Evolutionary conservation across 352 stramenopile genomes (phyloP).

Genomic region (Hyaloperonospora arabidopsidis): DNA sequence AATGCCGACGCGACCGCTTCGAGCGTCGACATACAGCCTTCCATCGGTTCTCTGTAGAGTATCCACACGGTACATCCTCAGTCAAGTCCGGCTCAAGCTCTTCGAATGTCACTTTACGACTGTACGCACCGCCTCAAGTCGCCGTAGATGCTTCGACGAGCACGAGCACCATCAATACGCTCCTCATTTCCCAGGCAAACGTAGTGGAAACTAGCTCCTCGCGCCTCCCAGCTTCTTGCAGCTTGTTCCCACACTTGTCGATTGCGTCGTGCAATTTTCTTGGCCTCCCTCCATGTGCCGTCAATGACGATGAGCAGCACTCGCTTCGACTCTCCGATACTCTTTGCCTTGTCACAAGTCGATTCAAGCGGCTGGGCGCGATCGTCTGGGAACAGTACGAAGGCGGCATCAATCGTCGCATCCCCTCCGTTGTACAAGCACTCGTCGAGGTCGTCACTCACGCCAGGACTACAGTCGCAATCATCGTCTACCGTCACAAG

Average conservation of each 20-base stretch:
- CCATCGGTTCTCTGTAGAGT: constrained; percentile 52
- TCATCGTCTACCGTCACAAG: constrained; percentile 35
- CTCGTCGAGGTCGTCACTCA: constrained; percentile 23
- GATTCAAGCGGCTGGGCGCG: constrained; percentile 23
- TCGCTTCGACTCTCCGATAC: not conserved
- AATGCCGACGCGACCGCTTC: constrained; percentile 56
- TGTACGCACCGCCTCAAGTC: constrained; percentile 37
- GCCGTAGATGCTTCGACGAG: constrained; percentile 49
- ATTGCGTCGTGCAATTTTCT: constrained; percentile 62
- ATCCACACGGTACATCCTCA: not conserved
- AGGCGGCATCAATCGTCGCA: constrained; percentile 16
- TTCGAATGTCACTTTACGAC: not conserved
- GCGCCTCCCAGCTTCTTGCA: constrained; percentile 15
- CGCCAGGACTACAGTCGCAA: constrained; percentile 19
- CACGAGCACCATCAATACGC: not conserved
- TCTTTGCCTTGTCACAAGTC: not conserved
- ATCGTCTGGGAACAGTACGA: constrained; percentile 43
- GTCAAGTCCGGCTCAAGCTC: constrained; percentile 1
- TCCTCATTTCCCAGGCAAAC: constrained; percentile 32
- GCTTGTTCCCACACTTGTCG: constrained; percentile 32
- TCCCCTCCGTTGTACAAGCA: constrained; percentile 26
- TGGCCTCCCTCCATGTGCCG: constrained; percentile 76
- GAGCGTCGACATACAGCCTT: constrained; percentile 64
- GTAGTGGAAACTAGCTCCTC: constrained; percentile 35
- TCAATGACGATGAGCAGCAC: constrained; percentile 62